A percentile compares a stretch with the other conserved stretches of the same genome.
These are phyloP conservation scores for Trametes sanguinea DNA, from an alignment of 768 basidiomycete species.

Conservation along the genomic window DNA sequence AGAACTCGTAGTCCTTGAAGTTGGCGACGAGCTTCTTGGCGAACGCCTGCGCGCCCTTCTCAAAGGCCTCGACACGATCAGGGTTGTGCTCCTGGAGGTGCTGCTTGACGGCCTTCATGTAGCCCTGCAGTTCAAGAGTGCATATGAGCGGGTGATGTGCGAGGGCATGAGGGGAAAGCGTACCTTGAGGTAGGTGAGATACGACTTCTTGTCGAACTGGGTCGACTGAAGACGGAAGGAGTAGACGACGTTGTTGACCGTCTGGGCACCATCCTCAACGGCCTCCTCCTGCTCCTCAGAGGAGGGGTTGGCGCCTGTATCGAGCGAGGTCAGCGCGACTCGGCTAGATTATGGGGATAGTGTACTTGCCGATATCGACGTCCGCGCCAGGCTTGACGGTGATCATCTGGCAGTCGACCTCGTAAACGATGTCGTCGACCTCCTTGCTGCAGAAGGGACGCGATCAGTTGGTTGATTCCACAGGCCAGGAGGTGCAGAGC, in stretches of 20 bases:
- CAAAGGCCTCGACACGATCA: constrained; percentile 71
- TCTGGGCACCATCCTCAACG: constrained; percentile 72
- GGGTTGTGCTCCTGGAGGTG: constrained; percentile 56
- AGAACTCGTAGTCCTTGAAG: constrained; percentile 95
- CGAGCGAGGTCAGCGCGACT: constrained; percentile 7
- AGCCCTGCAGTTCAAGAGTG: constrained; percentile 51
- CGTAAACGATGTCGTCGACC: constrained; percentile 78
- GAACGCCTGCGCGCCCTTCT: constrained; percentile 72
- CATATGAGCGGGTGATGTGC: too few species aligned
- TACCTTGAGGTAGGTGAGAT: constrained; percentile 80
- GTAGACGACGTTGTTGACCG: constrained; percentile 88
- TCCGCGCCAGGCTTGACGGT: constrained; percentile 72
- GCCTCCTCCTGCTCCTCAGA: constrained; percentile 82
- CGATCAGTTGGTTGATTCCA: not conserved
- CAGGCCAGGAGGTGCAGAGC: not conserved
- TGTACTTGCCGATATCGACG: constrained; percentile 79
- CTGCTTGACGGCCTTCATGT: constrained; percentile 91
- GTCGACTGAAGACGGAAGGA: constrained; percentile 89
- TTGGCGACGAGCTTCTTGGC: constrained; percentile 89
- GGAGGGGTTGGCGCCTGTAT: constrained; percentile 87
- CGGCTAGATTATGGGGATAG: constrained; percentile 1
- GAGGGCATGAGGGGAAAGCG: not conserved
- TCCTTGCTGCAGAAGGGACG: constrained; percentile 54
- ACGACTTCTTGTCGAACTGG: constrained; percentile 89
- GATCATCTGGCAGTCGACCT: constrained; percentile 81